Evolutionary conservation across 1,284 basidiomycete species (phyloP), one percentile per base, ranked within the genome.

Genomic region (Apiotrichum veenhuisii): DNA sequence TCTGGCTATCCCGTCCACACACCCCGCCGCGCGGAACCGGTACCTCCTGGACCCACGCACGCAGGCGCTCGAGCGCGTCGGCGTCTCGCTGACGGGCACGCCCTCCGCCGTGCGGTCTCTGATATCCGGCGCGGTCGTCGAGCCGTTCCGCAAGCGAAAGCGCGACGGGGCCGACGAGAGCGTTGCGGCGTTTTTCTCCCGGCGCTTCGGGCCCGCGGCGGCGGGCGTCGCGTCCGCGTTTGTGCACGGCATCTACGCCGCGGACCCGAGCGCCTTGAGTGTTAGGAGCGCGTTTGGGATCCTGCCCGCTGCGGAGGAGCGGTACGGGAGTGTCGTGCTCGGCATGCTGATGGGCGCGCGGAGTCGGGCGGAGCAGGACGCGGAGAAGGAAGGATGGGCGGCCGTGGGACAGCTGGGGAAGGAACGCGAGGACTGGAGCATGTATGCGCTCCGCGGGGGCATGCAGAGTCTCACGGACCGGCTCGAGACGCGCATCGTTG

Each of bases 221-320:
- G 89, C 92, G 0, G 82, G 84, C 12, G 82, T 96, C 50, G 86
- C 88, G 3, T 90, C 87, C 55, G 88, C 93, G 0, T 80, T 97
- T 61, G 84, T 93, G 1, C 94, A 97, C 67, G 95, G 94, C 0
- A 89, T 98, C 58, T 97, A 96, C 71, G 92, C 91, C 0, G 85
- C 90, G 0, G 91, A 95, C 67, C 84, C 91, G 3, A 78, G 87
- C 1, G 67, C 78, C 36, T 77, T 98, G 11, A 92, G 90, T 61
- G 80, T 91, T 0, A 82, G 86, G 2, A 83, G 89, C 4, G 83
- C 90, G 0, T 89, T 97, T 68, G 86, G 88, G 0, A 78, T 80
- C 4, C 66, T 96, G 20, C 88, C 84, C 81, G 82, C 86, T 26
- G 79, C 85, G 0, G 87, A 91, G 71, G 80, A 84, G 50, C 69